phyloP scores from a whole-genome alignment of 768 basidiomycete species.

The Boletus huronensis region DNA sequence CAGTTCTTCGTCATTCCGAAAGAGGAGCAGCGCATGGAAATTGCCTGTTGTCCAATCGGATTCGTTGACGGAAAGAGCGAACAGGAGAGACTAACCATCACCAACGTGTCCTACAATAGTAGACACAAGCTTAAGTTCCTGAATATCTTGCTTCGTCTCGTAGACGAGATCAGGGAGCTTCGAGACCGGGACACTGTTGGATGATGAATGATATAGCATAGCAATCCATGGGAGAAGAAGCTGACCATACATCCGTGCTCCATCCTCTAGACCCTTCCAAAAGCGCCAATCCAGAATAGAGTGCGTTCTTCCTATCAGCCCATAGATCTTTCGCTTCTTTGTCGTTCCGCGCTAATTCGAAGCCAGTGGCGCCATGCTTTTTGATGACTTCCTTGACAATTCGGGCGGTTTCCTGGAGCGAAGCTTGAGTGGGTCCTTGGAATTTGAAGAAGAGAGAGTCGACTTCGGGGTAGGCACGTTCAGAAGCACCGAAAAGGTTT shows the following conservation, averaged over 20 bases:
- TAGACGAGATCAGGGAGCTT: conserved; percentile 60
- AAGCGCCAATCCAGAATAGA: conserved; percentile 53
- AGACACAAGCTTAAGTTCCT: conserved; percentile 50
- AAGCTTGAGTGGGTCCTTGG: conserved; percentile 61
- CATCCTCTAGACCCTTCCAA: conserved; percentile 56
- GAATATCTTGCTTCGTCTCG: conserved; percentile 71
- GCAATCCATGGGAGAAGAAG: background rate
- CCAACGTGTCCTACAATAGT: conserved; percentile 77
- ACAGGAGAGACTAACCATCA: conserved; percentile 45
- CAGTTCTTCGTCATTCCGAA: conserved; percentile 53
- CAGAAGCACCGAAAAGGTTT: conserved; percentile 53
- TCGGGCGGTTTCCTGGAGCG: conserved; percentile 58
- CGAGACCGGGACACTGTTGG: conserved; percentile 55
- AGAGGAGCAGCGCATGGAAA: conserved; percentile 53
- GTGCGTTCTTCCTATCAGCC: conserved; percentile 67
- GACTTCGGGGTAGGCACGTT: conserved; percentile 53
- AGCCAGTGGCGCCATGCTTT: conserved; percentile 65
- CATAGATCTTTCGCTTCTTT: conserved; percentile 73
- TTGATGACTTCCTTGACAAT: conserved; percentile 55
- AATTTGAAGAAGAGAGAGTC: conserved; percentile 88
- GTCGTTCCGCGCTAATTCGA: conserved; percentile 58
- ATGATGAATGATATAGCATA: background rate
- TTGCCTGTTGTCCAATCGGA: conserved; percentile 33
- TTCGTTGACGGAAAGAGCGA: background rate
- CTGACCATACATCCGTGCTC: conserved; percentile 77